Base-by-base conservation (phyloP, 2,329 filamentous ascomycete species). In the Aspergillus neotritici region DNA sequence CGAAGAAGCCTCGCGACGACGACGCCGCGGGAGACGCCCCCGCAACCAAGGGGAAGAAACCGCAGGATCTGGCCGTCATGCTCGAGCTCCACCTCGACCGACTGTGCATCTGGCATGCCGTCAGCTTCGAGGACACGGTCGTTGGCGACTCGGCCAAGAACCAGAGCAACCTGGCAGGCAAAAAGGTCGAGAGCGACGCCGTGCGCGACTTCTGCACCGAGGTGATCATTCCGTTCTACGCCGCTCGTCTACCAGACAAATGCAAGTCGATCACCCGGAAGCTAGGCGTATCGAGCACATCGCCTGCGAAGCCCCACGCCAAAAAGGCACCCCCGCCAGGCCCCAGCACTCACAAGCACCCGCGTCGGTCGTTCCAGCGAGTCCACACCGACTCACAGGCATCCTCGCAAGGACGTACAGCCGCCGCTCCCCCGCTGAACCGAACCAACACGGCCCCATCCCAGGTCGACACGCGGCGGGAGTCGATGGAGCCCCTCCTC, bases 21-120 rank as follows among this genome's bases (percentile, higher is more conserved):
- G 53, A 52, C 11, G 39, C 46, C 13, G 29, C 38, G 4, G 41
- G 48, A 6, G 43, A 48, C 9, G 47, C 44, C 13, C 25, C 47
- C 12, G 60, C 54, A 40, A 46, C 54, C 25, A 67, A 57, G 36
- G 31, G 47, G 9, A 72, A 69, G 47, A 73, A 69, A 43, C 49
- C 56, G 7, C 68, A 69, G 37, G 65, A 74, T 52, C 50, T 74
- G 29, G 58, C 62, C 34, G 58, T 66, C 4, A 58, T 73, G 16
- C 61, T 75, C 13, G 72, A 75, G 42, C 58, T 74, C 1, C 64
- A 74, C 17, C 55, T 74, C 12, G 72, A 75, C 45, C 62, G 71
- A 41, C 57, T 75, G 17, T 73, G 72, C 47, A 75, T 75, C 40
- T 75, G 72, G 72, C 71, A 75, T 53, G 66, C 70, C 17, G 68